Conservation (phyloP, 495 filamentous ascomycete species). For the Hyaloscypha bicolor region DNA sequence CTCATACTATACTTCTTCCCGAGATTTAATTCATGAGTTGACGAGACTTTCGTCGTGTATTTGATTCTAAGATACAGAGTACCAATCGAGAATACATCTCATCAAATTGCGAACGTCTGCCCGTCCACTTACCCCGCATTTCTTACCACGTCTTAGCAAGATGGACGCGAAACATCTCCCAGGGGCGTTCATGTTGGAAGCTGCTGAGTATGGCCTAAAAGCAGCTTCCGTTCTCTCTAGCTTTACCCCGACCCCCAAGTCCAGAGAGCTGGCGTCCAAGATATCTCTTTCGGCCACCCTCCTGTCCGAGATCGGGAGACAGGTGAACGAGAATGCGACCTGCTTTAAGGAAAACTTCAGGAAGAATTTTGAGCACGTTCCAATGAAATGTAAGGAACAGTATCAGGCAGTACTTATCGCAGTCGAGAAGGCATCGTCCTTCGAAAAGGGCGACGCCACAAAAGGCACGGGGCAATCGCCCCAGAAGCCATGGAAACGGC, state of each 20-base stretch:
- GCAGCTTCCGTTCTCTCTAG: background rate
- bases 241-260: background rate
- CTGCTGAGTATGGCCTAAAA: background rate
- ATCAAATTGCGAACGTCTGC: too few species aligned
- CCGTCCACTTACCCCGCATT: background rate
- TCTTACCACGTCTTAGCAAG: background rate
- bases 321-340: background rate
- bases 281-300: conserved; percentile 2
- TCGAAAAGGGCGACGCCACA: background rate
- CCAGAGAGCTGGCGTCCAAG: background rate
- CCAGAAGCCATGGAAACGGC: background rate
- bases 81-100: too few species aligned
- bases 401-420: background rate
- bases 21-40: too few species aligned
- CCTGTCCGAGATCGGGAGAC: background rate
- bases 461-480: background rate
- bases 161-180: conserved; percentile 1
- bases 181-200: background rate
- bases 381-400: background rate
- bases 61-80: too few species aligned
- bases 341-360: conserved; percentile 11
- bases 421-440: conserved; percentile 1
- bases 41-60: too few species aligned
- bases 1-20: too few species aligned
- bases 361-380: background rate